A percentile compares a stretch with the other conserved stretches of the same genome.
These are phyloP conservation scores for Cryphonectria nitschkei DNA, from an alignment of 2,329 filamentous ascomycete genomes.

Conservation along the genomic window DNA sequence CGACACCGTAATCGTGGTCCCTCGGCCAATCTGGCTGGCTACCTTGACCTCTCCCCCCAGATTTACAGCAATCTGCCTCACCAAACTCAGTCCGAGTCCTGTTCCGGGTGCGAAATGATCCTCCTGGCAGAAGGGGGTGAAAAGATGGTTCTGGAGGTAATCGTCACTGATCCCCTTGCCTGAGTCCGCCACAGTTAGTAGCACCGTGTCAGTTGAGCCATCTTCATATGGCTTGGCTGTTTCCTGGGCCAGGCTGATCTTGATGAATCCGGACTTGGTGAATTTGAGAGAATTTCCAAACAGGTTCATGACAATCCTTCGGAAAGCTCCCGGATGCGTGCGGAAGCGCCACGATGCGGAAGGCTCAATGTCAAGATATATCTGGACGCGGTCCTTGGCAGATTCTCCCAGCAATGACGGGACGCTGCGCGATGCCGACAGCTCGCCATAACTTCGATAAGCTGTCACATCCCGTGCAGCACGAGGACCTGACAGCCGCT, in stretches of 20 bases:
- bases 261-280: slow-evolving; percentile 40
- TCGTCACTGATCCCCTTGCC: slow-evolving; percentile 68
- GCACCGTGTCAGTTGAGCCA: slow-evolving; percentile 31
- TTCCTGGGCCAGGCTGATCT: slow-evolving; percentile 29
- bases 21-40: slow-evolving; percentile 46
- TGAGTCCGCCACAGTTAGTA: slow-evolving; percentile 62
- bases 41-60: slow-evolving; percentile 63
- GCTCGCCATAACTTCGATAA: slow-evolving; percentile 16
- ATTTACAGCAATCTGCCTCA: slow-evolving; percentile 60
- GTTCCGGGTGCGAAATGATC: slow-evolving; percentile 62
- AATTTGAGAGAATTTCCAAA: slow-evolving; percentile 59
- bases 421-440: background rate
- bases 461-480: slow-evolving; percentile 22
- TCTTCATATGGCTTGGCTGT: slow-evolving; percentile 7
- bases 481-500: slow-evolving; percentile 25
- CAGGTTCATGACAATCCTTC: slow-evolving; percentile 59
- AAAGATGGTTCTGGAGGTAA: slow-evolving; percentile 63
- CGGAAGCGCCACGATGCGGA: slow-evolving; percentile 53
- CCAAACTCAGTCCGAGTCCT: slow-evolving; percentile 68
- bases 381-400: slow-evolving; percentile 27
- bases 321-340: slow-evolving; percentile 53
- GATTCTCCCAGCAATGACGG: background rate
- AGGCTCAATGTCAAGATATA: slow-evolving; percentile 54
- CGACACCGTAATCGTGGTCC: slow-evolving; percentile 42
- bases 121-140: slow-evolving; percentile 68